phyloP scores from a whole-genome alignment of 192 early-diverging fungal species.

The Dissophora globulifera region DNA sequence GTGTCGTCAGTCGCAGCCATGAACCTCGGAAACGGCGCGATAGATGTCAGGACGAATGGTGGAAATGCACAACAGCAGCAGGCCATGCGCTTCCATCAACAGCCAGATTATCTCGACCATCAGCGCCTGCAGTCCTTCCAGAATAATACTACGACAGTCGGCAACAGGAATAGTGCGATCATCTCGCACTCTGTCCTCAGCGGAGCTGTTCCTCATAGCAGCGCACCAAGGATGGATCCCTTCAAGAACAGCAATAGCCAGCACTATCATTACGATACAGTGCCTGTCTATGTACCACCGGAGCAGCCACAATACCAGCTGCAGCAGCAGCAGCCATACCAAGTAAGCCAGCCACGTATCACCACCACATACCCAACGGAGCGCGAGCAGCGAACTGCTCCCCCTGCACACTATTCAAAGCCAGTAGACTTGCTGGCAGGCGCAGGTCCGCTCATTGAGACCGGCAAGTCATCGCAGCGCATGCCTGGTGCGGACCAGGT shows the following conservation, averaged over 20 bases:
- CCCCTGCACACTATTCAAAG: neutral
- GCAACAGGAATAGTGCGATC: constrained; percentile 10
- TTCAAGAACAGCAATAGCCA: constrained; percentile 1
- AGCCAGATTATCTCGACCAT: constrained; percentile 1
- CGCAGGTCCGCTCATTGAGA: constrained; percentile 42
- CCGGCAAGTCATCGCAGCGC: constrained; percentile 4
- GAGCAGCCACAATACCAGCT: constrained; percentile 4
- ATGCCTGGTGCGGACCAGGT: constrained; percentile 18
- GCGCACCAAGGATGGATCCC: too few relatives aligned
- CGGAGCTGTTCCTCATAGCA: neutral
- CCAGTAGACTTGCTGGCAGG: constrained; percentile 19
- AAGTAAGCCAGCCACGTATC: constrained; percentile 15
- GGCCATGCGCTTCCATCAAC: constrained; percentile 10
- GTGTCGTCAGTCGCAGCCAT: constrained; percentile 12
- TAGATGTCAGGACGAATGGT: too few relatives aligned
- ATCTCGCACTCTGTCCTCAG: neutral
- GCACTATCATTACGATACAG: constrained; percentile 3
- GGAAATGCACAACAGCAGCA: constrained; percentile 10
- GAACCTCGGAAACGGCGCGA: neutral
- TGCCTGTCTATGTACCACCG: constrained; percentile 5
- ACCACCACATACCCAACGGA: constrained; percentile 35
- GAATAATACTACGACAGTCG: too few relatives aligned
- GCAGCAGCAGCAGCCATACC: constrained; percentile 19
- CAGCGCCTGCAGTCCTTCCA: neutral
- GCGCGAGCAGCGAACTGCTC: neutral